phyloP scores from a whole-genome alignment of 345 rosid species.

The Cochlearia excelsa region DNA sequence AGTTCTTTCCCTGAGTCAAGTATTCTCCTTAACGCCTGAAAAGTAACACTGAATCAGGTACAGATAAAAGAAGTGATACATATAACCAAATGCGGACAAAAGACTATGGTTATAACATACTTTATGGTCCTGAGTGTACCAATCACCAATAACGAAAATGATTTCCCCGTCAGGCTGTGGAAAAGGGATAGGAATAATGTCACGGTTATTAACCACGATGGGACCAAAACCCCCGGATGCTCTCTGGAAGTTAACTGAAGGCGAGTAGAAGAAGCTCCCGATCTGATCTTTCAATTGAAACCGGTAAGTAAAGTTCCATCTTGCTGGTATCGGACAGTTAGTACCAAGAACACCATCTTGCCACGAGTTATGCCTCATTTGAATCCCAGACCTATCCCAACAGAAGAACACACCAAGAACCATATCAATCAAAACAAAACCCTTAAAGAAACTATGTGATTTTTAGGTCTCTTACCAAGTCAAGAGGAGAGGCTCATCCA shows the following conservation, averaged over 20 bases:
- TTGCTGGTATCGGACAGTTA: constrained; percentile 73
- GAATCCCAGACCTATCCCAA: constrained; percentile 72
- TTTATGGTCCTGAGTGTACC: constrained; percentile 77
- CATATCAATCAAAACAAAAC: constrained; percentile 2
- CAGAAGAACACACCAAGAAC: constrained; percentile 11
- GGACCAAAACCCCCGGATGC: constrained; percentile 96
- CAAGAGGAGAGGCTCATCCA: constrained; percentile 73
- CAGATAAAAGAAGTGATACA: not conserved
- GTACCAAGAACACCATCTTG: constrained; percentile 91
- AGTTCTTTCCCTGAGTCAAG: constrained; percentile 87
- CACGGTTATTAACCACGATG: constrained; percentile 61
- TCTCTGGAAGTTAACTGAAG: constrained; percentile 79
- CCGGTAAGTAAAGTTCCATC: constrained; percentile 68
- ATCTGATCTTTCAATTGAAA: constrained; percentile 96
- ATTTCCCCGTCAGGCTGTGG: constrained; percentile 73
- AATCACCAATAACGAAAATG: constrained; percentile 67
- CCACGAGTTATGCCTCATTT: constrained; percentile 86
- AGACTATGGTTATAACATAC: constrained; percentile 42
- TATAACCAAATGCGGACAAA: not conserved
- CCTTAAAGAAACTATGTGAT: constrained; percentile 3
- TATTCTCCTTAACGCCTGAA: constrained; percentile 60
- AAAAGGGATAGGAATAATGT: constrained; percentile 66
- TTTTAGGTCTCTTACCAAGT: constrained; percentile 56
- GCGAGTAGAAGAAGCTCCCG: constrained; percentile 88
- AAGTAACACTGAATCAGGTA: constrained; percentile 10